phyloP scores from a whole-genome alignment of 192 early-diverging fungal species.

The Mortierella antarctica region DNA sequence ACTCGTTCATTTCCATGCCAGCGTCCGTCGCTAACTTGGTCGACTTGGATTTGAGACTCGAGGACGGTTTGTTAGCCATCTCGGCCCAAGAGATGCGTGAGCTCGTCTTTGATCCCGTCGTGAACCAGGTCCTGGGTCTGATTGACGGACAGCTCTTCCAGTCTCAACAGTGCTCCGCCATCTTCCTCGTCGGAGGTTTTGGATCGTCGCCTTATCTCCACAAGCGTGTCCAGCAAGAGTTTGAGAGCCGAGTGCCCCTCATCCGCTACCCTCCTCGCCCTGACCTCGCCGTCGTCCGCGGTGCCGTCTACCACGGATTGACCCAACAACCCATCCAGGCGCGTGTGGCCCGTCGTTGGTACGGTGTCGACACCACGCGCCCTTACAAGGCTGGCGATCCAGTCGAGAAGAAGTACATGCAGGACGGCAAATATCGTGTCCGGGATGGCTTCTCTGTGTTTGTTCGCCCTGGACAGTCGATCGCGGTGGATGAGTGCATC shows the following conservation, averaged over 20 bases:
- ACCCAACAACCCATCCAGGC: constrained; percentile 46
- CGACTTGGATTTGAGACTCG: constrained; percentile 41
- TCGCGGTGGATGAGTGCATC: constrained; percentile 63
- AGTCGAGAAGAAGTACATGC: constrained; percentile 53
- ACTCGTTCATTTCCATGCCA: constrained; percentile 50
- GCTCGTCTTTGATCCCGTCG: constrained; percentile 65
- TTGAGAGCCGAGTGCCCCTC: constrained; percentile 55
- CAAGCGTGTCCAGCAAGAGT: constrained; percentile 64
- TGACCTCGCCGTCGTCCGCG: constrained; percentile 64
- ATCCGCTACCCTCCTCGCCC: constrained; percentile 63
- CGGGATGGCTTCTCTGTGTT: constrained; percentile 51
- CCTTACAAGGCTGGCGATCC: constrained; percentile 58
- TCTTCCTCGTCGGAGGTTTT: constrained; percentile 70
- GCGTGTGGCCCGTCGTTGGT: constrained; percentile 63
- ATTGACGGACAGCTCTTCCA: constrained; percentile 64
- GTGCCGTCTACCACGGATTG: constrained; percentile 63
- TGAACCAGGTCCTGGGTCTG: constrained; percentile 61
- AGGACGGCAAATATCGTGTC: constrained; percentile 53
- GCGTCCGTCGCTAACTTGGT: constrained; percentile 37
- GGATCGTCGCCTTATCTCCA: constrained; percentile 65
- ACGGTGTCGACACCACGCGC: constrained; percentile 62
- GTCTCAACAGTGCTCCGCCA: constrained; percentile 54
- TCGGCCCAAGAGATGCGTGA: constrained; percentile 52
- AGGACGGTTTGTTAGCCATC: constrained; percentile 43
- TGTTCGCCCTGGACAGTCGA: constrained; percentile 51